Evolutionary conservation across 1,284 basidiomycete species (phyloP).

Genomic region (Pseudozyma sp.): DNA sequence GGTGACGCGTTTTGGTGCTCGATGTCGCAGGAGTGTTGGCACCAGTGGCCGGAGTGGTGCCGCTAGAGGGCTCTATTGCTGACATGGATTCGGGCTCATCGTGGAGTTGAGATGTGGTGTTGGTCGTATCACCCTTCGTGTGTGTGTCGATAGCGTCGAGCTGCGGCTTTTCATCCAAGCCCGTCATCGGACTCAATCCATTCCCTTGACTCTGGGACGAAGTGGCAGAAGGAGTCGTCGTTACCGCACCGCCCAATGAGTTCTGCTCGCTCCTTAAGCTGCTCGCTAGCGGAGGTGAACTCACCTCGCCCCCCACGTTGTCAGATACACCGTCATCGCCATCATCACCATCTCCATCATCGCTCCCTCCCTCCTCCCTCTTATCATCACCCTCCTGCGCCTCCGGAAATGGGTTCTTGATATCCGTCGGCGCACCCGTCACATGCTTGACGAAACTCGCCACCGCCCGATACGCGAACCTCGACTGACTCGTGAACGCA

Average conservation of each 20-base stretch:
- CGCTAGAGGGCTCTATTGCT: slow-evolving; percentile 6
- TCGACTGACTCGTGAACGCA: slow-evolving; percentile 69
- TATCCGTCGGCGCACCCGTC: slow-evolving; percentile 61
- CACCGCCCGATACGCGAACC: slow-evolving; percentile 69
- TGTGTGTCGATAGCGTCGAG: neutral
- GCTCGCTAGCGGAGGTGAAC: slow-evolving; percentile 17
- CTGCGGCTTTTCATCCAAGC: neutral
- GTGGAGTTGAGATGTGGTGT: neutral
- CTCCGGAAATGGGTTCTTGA: slow-evolving; percentile 56
- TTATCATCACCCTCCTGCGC: slow-evolving; percentile 24
- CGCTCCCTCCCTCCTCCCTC: slow-evolving; percentile 3
- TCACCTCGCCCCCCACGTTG: slow-evolving; percentile 36
- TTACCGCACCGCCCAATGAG: slow-evolving; percentile 4
- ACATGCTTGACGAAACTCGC: slow-evolving; percentile 69
- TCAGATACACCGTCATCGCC: slow-evolving; percentile 17
- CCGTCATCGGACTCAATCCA: slow-evolving; percentile 9
- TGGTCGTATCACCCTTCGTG: neutral
- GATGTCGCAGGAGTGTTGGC: neutral
- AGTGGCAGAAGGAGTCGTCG: slow-evolving; percentile 1
- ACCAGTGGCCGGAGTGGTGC: neutral
- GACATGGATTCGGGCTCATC: slow-evolving; percentile 26
- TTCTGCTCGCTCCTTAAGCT: slow-evolving; percentile 19
- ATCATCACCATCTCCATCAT: slow-evolving; percentile 14
- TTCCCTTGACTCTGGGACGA: neutral
- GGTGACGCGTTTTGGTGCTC: slow-evolving; percentile 4